These are phyloP conservation scores for Verticillium longisporum DNA, from an alignment of 2,329 filamentous ascomycete genomes.

Conservation along the genomic window DNA sequence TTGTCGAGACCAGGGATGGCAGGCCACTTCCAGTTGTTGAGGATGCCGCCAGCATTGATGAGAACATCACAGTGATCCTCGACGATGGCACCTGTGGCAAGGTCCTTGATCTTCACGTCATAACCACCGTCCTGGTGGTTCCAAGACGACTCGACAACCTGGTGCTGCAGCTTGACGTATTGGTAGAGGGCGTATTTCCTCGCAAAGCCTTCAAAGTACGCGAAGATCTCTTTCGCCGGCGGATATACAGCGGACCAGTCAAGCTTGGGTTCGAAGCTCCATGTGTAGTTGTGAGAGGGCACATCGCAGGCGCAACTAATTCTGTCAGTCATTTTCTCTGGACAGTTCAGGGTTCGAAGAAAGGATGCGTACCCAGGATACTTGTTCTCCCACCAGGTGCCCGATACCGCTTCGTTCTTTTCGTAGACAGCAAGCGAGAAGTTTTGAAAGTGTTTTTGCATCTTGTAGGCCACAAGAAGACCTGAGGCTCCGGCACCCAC, in stretches of 20 bases:
- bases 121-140: conserved; percentile 24
- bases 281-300: conserved; percentile 44
- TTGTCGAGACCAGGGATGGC: conserved; percentile 35
- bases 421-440: conserved; percentile 36
- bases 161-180: conserved; percentile 20
- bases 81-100: conserved; percentile 18
- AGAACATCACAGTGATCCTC: conserved; percentile 38
- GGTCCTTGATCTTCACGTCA: conserved; percentile 24
- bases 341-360: not conserved
- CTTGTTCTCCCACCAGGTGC: conserved; percentile 46
- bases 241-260: conserved; percentile 47
- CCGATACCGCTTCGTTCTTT: conserved; percentile 48
- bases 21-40: conserved; percentile 49
- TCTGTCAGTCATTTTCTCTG: not conserved
- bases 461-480: conserved; percentile 39
- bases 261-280: conserved; percentile 45
- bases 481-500: conserved; percentile 42
- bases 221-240: conserved; percentile 30
- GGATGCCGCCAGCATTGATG: conserved; percentile 37
- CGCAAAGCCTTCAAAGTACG: conserved; percentile 38
- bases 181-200: conserved; percentile 27
- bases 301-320: conserved; percentile 39
- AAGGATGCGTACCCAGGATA: conserved; percentile 27
- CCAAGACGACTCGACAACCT: conserved; percentile 25
- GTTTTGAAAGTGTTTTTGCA: conserved; percentile 34